These are phyloP conservation scores for Ehretia macrophylla DNA, from an alignment of 257 asterid species.

Conservation along the genomic window DNA sequence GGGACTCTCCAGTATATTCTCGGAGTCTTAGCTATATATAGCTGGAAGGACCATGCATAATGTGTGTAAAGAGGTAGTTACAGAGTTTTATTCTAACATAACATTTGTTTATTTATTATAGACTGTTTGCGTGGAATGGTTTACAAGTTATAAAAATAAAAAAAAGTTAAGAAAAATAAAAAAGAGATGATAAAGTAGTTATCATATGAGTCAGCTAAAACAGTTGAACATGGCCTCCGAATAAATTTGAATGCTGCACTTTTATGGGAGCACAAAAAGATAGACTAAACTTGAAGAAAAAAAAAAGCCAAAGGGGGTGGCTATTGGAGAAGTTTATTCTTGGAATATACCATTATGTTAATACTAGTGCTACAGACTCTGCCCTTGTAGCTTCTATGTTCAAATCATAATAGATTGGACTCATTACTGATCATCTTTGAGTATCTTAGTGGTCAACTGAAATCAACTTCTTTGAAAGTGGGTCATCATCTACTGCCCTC, in stretches of 20 bases:
- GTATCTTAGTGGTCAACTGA: neutral
- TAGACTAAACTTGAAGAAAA: slow-evolving; percentile 1
- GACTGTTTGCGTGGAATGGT: too few species aligned
- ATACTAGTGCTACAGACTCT: slow-evolving; percentile 20
- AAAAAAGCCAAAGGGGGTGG: neutral
- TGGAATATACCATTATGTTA: slow-evolving; percentile 33
- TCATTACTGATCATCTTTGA: neutral
- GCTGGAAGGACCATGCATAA: too few species aligned
- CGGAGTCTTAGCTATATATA: too few species aligned
- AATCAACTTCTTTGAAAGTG: slow-evolving; percentile 10
- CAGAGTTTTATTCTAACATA: too few species aligned
- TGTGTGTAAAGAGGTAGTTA: too few species aligned
- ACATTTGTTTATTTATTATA: too few species aligned
- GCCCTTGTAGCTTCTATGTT: slow-evolving; percentile 9
- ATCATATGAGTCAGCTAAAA: too few species aligned
- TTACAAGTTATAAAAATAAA: too few species aligned
- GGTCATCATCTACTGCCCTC: neutral
- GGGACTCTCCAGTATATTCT: too few species aligned
- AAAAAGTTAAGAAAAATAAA: too few species aligned
- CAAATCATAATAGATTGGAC: slow-evolving; percentile 17
- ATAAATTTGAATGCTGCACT: neutral
- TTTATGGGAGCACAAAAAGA: neutral
- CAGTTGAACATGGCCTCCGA: neutral
- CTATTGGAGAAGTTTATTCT: slow-evolving; percentile 31
- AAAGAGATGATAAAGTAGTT: too few species aligned